phyloP scores from a whole-genome alignment of 805 yeast genomes.

The Nematodospora valgi region DNA sequence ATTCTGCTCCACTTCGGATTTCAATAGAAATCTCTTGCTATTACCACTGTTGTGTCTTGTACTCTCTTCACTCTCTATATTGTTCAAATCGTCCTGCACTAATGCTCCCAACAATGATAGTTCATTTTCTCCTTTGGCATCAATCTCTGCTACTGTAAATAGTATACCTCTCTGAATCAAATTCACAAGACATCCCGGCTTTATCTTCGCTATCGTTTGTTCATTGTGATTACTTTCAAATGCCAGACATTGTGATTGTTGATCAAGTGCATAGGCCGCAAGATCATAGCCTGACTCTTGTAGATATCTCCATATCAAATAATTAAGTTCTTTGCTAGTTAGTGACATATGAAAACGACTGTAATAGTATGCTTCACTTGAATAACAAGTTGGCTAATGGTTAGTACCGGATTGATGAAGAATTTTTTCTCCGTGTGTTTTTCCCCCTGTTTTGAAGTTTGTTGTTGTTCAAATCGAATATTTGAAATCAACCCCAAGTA shows the following conservation, averaged over 20 bases:
- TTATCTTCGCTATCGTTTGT: slow-evolving; percentile 43
- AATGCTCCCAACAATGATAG: slow-evolving; percentile 57
- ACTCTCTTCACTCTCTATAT: slow-evolving; percentile 6
- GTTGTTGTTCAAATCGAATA: too few species aligned
- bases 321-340: slow-evolving; percentile 80
- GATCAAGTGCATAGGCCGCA: slow-evolving; percentile 76
- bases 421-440: slow-evolving; percentile 1
- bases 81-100: slow-evolving; percentile 36
- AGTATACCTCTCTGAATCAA: slow-evolving; percentile 84
- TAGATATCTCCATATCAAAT: slow-evolving; percentile 87
- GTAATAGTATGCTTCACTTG: too few species aligned
- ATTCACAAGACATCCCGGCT: slow-evolving; percentile 79
- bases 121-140: slow-evolving; percentile 23
- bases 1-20: slow-evolving; percentile 11
- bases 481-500: neutral
- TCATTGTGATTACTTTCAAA: slow-evolving; percentile 45
- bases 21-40: slow-evolving; percentile 9
- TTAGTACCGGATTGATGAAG: neutral
- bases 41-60: slow-evolving; percentile 3
- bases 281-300: slow-evolving; percentile 81
- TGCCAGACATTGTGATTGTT: slow-evolving; percentile 61
- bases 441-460: neutral
- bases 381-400: neutral
- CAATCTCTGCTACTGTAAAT: slow-evolving; percentile 65
- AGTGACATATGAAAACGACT: slow-evolving; percentile 71